Conservation (phyloP, 805 yeast species). For the Kurtzmaniella fragi region DNA sequence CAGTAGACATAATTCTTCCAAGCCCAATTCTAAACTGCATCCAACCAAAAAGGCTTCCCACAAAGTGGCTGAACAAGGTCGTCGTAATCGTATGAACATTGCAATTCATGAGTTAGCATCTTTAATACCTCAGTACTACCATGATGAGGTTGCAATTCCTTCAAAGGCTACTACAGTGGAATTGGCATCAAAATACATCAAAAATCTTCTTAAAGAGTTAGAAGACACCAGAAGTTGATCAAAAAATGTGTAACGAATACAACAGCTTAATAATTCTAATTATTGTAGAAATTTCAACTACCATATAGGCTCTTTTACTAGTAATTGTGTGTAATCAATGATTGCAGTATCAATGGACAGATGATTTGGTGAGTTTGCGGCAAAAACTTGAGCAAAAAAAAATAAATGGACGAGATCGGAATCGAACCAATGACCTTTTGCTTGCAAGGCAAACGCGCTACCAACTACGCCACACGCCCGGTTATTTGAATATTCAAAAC, state of each 20-base stretch:
- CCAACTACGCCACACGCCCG: slow-evolving; percentile 82
- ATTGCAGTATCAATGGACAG: too few species aligned
- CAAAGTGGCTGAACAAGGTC: slow-evolving; percentile 92
- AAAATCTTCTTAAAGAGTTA: slow-evolving; percentile 25
- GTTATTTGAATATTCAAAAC: background rate
- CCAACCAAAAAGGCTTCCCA: slow-evolving; percentile 65
- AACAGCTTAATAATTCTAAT: too few species aligned
- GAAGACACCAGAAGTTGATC: slow-evolving; percentile 7
- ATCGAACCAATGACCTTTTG: slow-evolving; percentile 75
- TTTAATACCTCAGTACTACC: slow-evolving; percentile 59
- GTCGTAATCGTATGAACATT: slow-evolving; percentile 85
- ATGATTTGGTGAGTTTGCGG: too few species aligned
- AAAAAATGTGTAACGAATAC: too few species aligned
- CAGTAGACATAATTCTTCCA: background rate
- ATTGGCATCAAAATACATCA: slow-evolving; percentile 70
- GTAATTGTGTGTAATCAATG: too few species aligned
- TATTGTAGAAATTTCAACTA: too few species aligned
- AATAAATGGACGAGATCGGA: slow-evolving; percentile 65
- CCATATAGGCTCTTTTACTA: too few species aligned
- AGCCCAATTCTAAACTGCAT: background rate
- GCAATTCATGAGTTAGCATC: slow-evolving; percentile 74
- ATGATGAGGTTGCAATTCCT: slow-evolving; percentile 58
- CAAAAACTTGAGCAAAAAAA: too few species aligned
- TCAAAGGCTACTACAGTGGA: slow-evolving; percentile 96
- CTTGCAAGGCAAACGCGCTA: slow-evolving; percentile 80